phyloP scores from a whole-genome alignment of 1,284 basidiomycete species.

The Neonothopanus nambi region DNA sequence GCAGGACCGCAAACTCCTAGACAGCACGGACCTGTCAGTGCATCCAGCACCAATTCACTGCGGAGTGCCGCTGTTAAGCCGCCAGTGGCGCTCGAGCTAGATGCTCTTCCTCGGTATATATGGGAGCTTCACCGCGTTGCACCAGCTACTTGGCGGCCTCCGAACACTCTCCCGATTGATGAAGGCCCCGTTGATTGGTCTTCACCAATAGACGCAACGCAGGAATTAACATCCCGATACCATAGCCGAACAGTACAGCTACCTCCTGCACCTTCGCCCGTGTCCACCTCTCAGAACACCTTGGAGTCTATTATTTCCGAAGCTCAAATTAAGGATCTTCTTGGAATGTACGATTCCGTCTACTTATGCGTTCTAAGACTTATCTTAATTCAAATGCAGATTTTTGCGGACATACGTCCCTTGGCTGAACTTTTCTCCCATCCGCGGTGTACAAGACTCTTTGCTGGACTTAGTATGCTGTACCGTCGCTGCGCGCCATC shows the following conservation, averaged over 20 bases:
- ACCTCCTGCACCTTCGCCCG: neutral
- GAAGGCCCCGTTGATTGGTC: conserved; percentile 6
- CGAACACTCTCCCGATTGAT: neutral
- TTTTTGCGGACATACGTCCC: conserved; percentile 13
- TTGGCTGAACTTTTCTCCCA: conserved; percentile 13
- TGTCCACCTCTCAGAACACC: neutral
- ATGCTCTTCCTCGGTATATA: conserved; percentile 5
- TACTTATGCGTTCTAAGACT: neutral
- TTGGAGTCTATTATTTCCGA: conserved; percentile 9
- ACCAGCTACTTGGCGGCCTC: conserved; percentile 4
- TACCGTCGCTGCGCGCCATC: conserved; percentile 14
- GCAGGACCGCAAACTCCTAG: neutral
- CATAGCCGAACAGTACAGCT: neutral
- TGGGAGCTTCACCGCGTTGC: conserved; percentile 6
- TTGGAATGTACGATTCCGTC: conserved; percentile 5
- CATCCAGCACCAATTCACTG: too few relatives aligned
- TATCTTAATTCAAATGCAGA: neutral
- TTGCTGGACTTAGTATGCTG: conserved; percentile 16
- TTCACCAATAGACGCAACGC: conserved; percentile 6
- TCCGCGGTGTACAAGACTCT: conserved; percentile 1
- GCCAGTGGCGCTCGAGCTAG: conserved; percentile 1
- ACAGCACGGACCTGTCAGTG: too few relatives aligned
- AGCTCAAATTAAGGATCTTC: conserved; percentile 7
- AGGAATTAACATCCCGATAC: conserved; percentile 3
- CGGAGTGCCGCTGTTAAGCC: neutral